Evolutionary conservation across 179 eudicot genomes (phyloP), one percentile per base, ranked within the genome.

Genomic region (Drosera spatulata): DNA sequence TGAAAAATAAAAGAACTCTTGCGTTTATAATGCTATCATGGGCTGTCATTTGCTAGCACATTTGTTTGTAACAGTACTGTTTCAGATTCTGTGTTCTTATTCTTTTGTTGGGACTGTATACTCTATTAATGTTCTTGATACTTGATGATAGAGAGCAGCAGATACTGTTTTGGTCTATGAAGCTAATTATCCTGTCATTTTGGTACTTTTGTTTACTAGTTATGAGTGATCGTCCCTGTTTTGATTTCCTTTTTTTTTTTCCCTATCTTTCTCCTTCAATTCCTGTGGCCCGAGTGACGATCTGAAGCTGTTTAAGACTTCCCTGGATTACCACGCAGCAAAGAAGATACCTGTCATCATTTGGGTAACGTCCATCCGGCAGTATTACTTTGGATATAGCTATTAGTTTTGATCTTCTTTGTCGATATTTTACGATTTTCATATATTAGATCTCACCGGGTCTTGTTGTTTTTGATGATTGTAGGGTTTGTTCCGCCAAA

Each of bases 271-370:
- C 58, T 69, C 41, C 41, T 46, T 54, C 43, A 59, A 63, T 47
- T 67, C 48, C 60, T 47, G 45, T 56, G 64, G 68, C 58, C 54
- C 63, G 59, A 55, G 11, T 59, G 71, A 61, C 66, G 52, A 69
- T 53, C 53, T 0, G 2, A 7, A 40, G 49, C 59, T n/a, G 12
- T 33, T 40, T 61, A 58, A 61, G 63, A 10, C 49, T 6, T 45
- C 49, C 10, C 49, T 45, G 49, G 8, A 6, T 10, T 45, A 6
- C 49, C 49, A 10, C 2, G 49, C 8, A 45, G 7, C 13, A 9
- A 3, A 3, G 12, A 49, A 49, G 51, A 9, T 49, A n/a, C 8
- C 45, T 43, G 8, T 43, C 45, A 43, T 43, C 8, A 43, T 43
- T 0, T 43, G 45, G 45, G 45, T 43, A 43, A 4, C 8, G 10